Conservation (phyloP, 352 stramenopile species). For the Phytophthora uliginosa region DNA sequence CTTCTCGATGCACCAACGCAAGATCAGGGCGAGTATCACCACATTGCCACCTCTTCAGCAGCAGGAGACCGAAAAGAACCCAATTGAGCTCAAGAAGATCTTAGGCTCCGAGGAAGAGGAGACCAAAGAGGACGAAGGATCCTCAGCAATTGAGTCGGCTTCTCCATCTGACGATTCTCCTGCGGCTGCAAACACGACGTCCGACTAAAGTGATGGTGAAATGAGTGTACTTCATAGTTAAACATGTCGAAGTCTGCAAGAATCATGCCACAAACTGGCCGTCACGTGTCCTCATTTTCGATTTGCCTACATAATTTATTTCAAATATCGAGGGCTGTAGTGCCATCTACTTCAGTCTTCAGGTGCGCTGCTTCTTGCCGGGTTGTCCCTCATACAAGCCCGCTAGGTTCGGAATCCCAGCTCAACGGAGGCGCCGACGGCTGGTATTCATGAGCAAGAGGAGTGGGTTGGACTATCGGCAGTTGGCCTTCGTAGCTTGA, state of each 20-base stretch:
- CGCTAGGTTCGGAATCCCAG: slow-evolving; percentile 34
- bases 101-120: slow-evolving; percentile 73
- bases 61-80: slow-evolving; percentile 51
- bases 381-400: slow-evolving; percentile 8
- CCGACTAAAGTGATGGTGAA: slow-evolving; percentile 10
- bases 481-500: slow-evolving; percentile 57
- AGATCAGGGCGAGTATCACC: slow-evolving; percentile 19
- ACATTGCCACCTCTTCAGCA: slow-evolving; percentile 42
- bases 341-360: slow-evolving; percentile 11
- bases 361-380: neutral
- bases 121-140: slow-evolving; percentile 53
- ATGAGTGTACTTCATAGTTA: neutral
- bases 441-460: slow-evolving; percentile 69
- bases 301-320: slow-evolving; percentile 48
- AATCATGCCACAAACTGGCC: slow-evolving; percentile 19
- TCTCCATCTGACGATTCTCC: slow-evolving; percentile 9
- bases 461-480: slow-evolving; percentile 35
- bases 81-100: slow-evolving; percentile 58
- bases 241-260: slow-evolving; percentile 5
- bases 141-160: slow-evolving; percentile 4
- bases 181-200: slow-evolving; percentile 3
- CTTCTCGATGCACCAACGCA: slow-evolving; percentile 62
- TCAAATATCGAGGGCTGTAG: slow-evolving; percentile 4
- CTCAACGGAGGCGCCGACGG: slow-evolving; percentile 71
- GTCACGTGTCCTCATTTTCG: neutral